phyloP scores from a whole-genome alignment of 2,329 filamentous ascomycete species.

The Alternaria infectoria region DNA sequence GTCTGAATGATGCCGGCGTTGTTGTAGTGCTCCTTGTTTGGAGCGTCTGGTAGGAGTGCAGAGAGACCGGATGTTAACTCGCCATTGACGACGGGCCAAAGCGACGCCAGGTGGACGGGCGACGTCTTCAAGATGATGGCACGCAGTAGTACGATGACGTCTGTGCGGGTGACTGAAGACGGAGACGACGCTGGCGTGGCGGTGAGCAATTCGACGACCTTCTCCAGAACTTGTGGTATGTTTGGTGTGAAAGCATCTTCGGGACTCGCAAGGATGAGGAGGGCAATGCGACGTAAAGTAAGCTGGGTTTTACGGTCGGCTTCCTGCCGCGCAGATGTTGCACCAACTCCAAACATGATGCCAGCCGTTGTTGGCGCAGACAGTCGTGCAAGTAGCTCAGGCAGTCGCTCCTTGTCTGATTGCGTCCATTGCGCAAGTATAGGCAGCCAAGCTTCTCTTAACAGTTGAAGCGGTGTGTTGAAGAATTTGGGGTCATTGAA shows the following conservation, averaged over 20 bases:
- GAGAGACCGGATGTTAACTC: constrained; percentile 83
- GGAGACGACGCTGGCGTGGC: constrained; percentile 90
- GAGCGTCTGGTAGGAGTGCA: constrained; percentile 72
- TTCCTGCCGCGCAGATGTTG: constrained; percentile 90
- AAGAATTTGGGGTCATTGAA: constrained; percentile 93
- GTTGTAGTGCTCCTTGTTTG: constrained; percentile 76
- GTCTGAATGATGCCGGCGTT: constrained; percentile 82
- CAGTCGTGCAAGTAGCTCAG: constrained; percentile 79
- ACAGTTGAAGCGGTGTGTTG: constrained; percentile 67
- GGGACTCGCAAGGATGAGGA: constrained; percentile 77
- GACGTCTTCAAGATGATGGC: constrained; percentile 81
- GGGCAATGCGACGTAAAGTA: constrained; percentile 81
- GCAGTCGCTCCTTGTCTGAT: constrained; percentile 85
- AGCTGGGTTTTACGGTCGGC: constrained; percentile 92
- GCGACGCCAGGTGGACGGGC: constrained; percentile 76
- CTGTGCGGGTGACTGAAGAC: constrained; percentile 85
- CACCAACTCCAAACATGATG: constrained; percentile 98
- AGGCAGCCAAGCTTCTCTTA: constrained; percentile 79
- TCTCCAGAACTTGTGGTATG: constrained; percentile 75
- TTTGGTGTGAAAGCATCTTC: constrained; percentile 82
- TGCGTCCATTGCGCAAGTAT: constrained; percentile 84
- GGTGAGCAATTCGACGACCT: constrained; percentile 81
- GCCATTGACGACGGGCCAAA: constrained; percentile 90
- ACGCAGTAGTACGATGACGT: constrained; percentile 87
- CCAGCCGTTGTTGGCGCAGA: constrained; percentile 88